Conservation (phyloP, 148 eudicot species). For the Vaccinium darrowii region DNA sequence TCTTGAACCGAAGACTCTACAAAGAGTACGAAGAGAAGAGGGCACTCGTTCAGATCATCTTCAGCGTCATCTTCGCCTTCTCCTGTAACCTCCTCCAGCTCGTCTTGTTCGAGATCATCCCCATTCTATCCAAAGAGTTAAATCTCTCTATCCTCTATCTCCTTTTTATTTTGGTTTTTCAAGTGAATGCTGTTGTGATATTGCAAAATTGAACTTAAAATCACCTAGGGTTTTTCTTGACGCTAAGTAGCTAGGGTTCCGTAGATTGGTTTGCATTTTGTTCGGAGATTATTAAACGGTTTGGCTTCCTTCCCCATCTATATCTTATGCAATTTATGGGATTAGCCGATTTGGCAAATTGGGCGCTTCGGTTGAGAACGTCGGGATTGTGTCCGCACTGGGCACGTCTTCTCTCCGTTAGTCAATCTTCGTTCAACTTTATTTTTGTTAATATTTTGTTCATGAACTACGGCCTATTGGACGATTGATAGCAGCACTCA, state of each 20-base stretch:
- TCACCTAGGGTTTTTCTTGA: neutral
- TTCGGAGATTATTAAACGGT: neutral
- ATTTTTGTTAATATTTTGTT: no score
- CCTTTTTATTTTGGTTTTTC: neutral
- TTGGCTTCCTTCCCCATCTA: neutral
- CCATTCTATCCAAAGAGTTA: slow-evolving; percentile 89
- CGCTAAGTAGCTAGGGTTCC: neutral
- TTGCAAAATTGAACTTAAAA: neutral
- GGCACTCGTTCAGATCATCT: slow-evolving; percentile 88
- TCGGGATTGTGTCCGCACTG: neutral
- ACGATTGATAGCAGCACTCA: neutral
- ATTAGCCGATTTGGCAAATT: neutral
- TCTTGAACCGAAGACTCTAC: slow-evolving; percentile 75
- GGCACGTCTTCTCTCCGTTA: no score
- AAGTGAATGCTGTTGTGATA: neutral
- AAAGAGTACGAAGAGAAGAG: slow-evolving; percentile 97
- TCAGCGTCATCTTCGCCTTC: slow-evolving; percentile 89
- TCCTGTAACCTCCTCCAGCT: slow-evolving; percentile 96
- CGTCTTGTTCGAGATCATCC: slow-evolving; percentile 89
- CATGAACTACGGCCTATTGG: no score
- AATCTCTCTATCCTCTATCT: neutral
- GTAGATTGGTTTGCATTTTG: neutral
- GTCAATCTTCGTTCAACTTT: no score
- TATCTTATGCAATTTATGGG: neutral
- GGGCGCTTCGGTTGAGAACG: neutral